Conservation (phyloP, 2,329 filamentous ascomycete genomes). For the Pseudogymnoascus sp. region DNA sequence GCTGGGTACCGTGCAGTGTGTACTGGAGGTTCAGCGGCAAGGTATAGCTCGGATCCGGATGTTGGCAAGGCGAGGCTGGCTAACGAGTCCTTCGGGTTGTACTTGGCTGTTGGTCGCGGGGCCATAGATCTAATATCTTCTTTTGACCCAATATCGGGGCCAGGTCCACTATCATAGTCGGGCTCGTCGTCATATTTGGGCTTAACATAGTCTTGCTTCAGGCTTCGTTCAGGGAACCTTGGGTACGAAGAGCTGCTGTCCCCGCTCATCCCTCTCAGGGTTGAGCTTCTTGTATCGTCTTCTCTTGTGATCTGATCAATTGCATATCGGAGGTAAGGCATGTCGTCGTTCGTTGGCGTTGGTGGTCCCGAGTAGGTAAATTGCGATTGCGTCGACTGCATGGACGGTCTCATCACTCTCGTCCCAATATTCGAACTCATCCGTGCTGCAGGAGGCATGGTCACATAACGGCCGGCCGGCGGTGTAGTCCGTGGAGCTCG, state of each 20-base stretch:
- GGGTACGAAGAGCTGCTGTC: not conserved
- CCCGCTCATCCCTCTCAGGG: not conserved
- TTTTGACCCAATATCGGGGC: not conserved
- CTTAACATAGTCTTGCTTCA: not conserved
- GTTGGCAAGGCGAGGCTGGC: not conserved
- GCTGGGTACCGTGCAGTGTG: constrained; percentile 37
- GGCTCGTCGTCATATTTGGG: not conserved
- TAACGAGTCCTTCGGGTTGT: constrained; percentile 4
- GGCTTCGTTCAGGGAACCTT: not conserved
- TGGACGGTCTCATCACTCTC: constrained; percentile 16
- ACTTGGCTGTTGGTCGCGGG: not conserved
- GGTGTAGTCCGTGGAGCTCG: constrained; percentile 17
- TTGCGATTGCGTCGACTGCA: constrained; percentile 9
- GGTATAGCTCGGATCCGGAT: constrained; percentile 34
- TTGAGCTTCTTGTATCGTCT: constrained; percentile 46
- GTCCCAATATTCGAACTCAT: constrained; percentile 18
- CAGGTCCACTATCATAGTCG: not conserved
- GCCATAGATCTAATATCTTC: not conserved
- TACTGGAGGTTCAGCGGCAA: constrained; percentile 37
- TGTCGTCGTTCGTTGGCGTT: constrained; percentile 75
- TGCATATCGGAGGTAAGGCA: constrained; percentile 81
- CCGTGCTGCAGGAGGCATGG: constrained; percentile 22
- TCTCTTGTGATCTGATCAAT: constrained; percentile 77
- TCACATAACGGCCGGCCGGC: constrained; percentile 22
- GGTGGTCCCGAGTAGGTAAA: constrained; percentile 31